A percentile compares a stretch with the other conserved stretches of the same genome.
These are phyloP conservation scores for Arctium lappa DNA, from an alignment of 129 eudicot genomes.

Conservation along the genomic window DNA sequence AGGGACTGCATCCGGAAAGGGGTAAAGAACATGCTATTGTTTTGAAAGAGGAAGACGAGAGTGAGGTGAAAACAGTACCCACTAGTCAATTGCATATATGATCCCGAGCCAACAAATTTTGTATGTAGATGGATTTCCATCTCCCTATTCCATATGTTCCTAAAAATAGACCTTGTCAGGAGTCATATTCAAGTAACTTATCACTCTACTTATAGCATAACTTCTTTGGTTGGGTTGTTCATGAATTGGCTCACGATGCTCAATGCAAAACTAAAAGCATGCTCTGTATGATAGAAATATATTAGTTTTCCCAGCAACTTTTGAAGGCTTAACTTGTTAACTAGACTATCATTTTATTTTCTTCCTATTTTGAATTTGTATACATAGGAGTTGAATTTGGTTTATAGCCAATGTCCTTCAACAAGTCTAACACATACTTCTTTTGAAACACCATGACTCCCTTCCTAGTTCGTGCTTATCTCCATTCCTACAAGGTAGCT, in stretches of 20 bases:
- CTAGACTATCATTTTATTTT: not conserved
- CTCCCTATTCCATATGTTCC: too few relatives aligned
- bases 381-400: not conserved
- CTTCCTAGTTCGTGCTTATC: not conserved
- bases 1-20: not conserved
- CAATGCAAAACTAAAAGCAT: too few relatives aligned
- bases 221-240: too few relatives aligned
- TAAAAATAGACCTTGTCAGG: too few relatives aligned
- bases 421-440: not conserved
- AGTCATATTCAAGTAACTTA: too few relatives aligned
- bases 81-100: too few relatives aligned
- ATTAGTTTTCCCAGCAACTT: not conserved
- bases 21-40: not conserved
- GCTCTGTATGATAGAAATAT: not conserved
- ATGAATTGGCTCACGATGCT: too few relatives aligned
- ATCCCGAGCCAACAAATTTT: too few relatives aligned
- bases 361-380: not conserved
- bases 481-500: not conserved
- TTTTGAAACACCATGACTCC: not conserved
- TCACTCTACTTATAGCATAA: too few relatives aligned
- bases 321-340: not conserved
- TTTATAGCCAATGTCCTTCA: not conserved
- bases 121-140: too few relatives aligned
- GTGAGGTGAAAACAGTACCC: not conserved
- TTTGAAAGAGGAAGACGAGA: not conserved